Conservation (phyloP, 2,329 filamentous ascomycete species). For the Ascochyta koolunga region DNA sequence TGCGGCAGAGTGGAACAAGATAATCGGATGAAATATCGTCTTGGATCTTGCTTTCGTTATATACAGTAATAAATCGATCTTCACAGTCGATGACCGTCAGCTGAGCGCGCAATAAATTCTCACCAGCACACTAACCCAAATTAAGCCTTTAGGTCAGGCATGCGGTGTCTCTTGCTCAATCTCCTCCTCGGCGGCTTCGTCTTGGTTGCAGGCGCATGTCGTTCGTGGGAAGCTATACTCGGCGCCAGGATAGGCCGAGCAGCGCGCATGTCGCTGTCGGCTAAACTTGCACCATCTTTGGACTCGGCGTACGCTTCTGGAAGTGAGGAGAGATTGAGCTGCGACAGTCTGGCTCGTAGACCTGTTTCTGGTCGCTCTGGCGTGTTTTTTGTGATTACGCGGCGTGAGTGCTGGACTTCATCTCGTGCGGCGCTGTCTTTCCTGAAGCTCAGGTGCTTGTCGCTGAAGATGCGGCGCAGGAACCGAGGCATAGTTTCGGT, state of each 20-base stretch:
- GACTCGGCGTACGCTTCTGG: conserved; percentile 15
- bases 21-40: too few relatives aligned
- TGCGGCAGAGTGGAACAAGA: too few relatives aligned
- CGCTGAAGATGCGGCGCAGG: conserved; percentile 29
- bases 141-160: conserved; percentile 18
- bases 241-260: conserved; percentile 26
- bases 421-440: conserved; percentile 20
- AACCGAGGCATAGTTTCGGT: conserved; percentile 25
- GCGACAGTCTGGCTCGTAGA: conserved; percentile 15
- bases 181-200: conserved; percentile 15
- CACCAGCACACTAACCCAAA: background rate
- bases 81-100: background rate
- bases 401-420: conserved; percentile 28
- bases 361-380: conserved; percentile 15
- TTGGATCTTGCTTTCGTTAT: background rate
- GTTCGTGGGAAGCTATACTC: conserved; percentile 18
- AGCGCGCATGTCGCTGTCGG: conserved; percentile 22
- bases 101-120: background rate
- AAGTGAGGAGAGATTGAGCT: conserved; percentile 18
- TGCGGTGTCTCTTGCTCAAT: conserved; percentile 30
- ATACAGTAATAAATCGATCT: background rate
- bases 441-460: conserved; percentile 24
- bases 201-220: conserved; percentile 10
- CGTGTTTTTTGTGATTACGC: conserved; percentile 26
- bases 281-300: conserved; percentile 27